Conservation (phyloP, 2,329 filamentous ascomycete species). For the Ophiostoma tasmaniense region DNA sequence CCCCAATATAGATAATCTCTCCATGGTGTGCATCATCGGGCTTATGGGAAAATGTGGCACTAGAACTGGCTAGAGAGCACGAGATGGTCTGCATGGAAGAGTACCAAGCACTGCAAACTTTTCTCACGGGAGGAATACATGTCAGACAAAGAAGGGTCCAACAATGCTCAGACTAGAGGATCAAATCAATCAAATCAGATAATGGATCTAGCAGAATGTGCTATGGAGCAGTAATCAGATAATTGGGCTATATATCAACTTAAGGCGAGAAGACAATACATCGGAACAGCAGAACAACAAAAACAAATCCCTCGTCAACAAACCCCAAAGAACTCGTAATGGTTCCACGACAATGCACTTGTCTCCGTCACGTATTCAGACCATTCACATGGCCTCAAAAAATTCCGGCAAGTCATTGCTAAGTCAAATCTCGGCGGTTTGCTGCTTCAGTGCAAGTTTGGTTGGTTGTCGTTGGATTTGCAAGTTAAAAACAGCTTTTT, state of each 20-base stretch:
- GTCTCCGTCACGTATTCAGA: neutral
- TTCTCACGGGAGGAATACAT: neutral
- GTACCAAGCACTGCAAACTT: too few relatives aligned
- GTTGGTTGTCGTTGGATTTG: neutral
- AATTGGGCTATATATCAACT: neutral
- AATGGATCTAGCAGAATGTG: neutral
- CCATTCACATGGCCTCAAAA: neutral
- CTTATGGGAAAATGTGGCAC: neutral
- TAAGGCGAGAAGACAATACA: neutral
- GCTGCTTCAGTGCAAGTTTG: neutral
- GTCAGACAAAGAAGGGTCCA: neutral
- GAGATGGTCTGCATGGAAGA: neutral
- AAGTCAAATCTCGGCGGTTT: neutral
- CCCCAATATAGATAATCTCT: neutral
- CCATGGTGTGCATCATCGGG: neutral
- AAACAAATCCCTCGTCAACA: neutral
- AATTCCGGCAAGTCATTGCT: neutral
- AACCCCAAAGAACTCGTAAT: neutral
- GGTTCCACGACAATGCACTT: neutral
- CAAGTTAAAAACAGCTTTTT: neutral
- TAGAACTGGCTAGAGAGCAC: neutral
- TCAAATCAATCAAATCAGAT: neutral
- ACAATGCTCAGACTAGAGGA: neutral
- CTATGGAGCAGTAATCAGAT: neutral
- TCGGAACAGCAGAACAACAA: neutral